Evolutionary conservation across 2,329 filamentous ascomycete species (phyloP).

Genomic region (Bipolaris sorokiniana): DNA sequence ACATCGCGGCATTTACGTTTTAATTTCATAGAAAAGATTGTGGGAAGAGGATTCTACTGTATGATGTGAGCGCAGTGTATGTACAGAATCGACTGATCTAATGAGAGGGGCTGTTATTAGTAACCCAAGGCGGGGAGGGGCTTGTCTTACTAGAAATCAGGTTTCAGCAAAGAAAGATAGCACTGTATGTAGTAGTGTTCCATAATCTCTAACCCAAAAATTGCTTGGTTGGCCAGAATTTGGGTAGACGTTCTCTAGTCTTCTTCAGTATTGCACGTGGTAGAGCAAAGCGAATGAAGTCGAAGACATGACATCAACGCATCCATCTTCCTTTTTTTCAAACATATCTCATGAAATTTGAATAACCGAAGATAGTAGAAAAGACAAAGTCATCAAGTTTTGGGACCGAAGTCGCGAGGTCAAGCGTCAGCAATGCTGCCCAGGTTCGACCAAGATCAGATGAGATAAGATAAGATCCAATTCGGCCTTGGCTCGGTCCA

Average conservation of each 20-base stretch:
- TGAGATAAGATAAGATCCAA: slow-evolving; percentile 14
- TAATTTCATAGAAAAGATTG: too few relatives aligned
- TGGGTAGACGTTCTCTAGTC: background rate
- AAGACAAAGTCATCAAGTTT: background rate
- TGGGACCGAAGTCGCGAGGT: background rate
- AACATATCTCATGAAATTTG: background rate
- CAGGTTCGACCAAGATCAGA: background rate
- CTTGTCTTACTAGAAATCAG: background rate
- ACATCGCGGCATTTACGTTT: too few relatives aligned
- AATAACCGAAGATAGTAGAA: background rate
- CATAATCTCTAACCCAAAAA: background rate
- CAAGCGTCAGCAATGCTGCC: background rate
- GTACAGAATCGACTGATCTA: background rate
- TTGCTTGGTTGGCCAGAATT: background rate
- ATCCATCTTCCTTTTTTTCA: background rate
- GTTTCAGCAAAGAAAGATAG: background rate
- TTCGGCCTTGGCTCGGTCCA: slow-evolving; percentile 7
- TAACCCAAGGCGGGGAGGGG: background rate
- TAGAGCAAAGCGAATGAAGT: background rate
- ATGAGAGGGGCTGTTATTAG: background rate
- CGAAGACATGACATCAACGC: background rate
- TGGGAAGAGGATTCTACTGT: background rate
- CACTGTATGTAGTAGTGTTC: background rate
- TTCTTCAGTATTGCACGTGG: background rate
- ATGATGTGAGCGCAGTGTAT: background rate